Evolutionary conservation across 2,329 filamentous ascomycete species (phyloP).

Genomic region (Pseudogymnoascus sp.): DNA sequence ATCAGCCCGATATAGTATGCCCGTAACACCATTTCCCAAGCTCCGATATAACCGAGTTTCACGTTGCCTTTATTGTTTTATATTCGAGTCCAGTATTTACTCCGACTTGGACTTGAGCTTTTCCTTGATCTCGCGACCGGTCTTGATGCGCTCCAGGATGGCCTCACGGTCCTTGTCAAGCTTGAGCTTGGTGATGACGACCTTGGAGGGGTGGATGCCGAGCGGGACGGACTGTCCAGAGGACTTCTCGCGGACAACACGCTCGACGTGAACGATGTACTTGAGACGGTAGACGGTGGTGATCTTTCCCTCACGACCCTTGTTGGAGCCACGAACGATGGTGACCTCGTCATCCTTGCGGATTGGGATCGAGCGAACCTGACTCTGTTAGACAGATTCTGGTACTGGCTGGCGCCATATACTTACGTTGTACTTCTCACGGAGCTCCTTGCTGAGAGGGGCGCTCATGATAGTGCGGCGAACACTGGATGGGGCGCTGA

Average conservation of each 20-base stretch:
- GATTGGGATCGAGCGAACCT: slow-evolving; percentile 94
- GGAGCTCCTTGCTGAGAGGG: slow-evolving; percentile 90
- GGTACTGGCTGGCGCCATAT: not conserved
- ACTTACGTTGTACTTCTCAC: slow-evolving; percentile 97
- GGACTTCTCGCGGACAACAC: slow-evolving; percentile 93
- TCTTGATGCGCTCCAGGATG: slow-evolving; percentile 80
- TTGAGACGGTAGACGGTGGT: slow-evolving; percentile 97
- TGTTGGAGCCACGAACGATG: slow-evolving; percentile 88
- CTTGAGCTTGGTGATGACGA: slow-evolving; percentile 98
- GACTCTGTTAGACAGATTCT: slow-evolving; percentile 17
- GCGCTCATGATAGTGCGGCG: slow-evolving; percentile 97
- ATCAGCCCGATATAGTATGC: slow-evolving; percentile 13
- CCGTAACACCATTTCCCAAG: slow-evolving; percentile 15
- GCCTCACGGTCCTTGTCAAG: slow-evolving; percentile 90
- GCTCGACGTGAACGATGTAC: slow-evolving; percentile 95
- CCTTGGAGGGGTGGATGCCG: slow-evolving; percentile 92
- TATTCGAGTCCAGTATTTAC: slow-evolving; percentile 14
- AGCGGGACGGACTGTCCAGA: slow-evolving; percentile 94
- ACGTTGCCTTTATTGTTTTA: slow-evolving; percentile 13
- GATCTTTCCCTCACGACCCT: slow-evolving; percentile 98
- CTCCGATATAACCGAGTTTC: slow-evolving; percentile 14
- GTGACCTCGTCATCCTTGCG: slow-evolving; percentile 96
- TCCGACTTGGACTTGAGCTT: slow-evolving; percentile 42
- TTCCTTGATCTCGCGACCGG: slow-evolving; percentile 67
- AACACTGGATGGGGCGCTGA: slow-evolving; percentile 86